Evolutionary conservation across 768 basidiomycete genomes (phyloP), one percentile per base, ranked within the genome.

Genomic region (Suillus subluteus): DNA sequence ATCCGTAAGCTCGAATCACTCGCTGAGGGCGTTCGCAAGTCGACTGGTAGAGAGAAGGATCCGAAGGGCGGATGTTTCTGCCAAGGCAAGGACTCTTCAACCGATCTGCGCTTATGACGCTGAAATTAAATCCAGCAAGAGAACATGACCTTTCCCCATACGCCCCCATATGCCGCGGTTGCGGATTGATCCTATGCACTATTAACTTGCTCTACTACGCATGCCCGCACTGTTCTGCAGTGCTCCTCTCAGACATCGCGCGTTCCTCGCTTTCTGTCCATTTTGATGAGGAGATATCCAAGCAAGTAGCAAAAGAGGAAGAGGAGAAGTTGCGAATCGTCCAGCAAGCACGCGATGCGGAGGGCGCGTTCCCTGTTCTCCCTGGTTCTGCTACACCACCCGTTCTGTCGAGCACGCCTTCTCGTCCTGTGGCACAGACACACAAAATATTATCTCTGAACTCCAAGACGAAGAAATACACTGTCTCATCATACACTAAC

Each of bases 61-160:
- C 84, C 87, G 0, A 85, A 83, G 48, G 86, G 87, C 5, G 89
- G 90, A 0, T 92, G 90, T 71, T 91, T 89, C 71, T 92, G 90
- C 70, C 85, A 87, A 79, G 88, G 90, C 87, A 62, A 40, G 77
- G 65, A 70, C 0, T 23, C 38, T 62, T 18, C 8, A 11, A 55
- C 26, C 44, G 21, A 37, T 58, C 11, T 58, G 37, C 41, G 64
- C 40, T 43, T 23, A 15, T 12, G 16, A 7, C 38, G 56, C 46
- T 50, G 58, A 52, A 40, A 65, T 48, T 43, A n/a, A 40, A 37
- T 16, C 55, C 69, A 91, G 90, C 89, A 3, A 79, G 87, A 58
- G 76, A 79, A 26, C 90, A 92, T 65, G 65, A 75, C 1, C 77
- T 92, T n/a, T 91, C 90, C 4, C 63, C 75, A 21, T 84, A 89